phyloP scores from a whole-genome alignment of 2,329 filamentous ascomycete species.

The Aspergillaceae sp. region DNA sequence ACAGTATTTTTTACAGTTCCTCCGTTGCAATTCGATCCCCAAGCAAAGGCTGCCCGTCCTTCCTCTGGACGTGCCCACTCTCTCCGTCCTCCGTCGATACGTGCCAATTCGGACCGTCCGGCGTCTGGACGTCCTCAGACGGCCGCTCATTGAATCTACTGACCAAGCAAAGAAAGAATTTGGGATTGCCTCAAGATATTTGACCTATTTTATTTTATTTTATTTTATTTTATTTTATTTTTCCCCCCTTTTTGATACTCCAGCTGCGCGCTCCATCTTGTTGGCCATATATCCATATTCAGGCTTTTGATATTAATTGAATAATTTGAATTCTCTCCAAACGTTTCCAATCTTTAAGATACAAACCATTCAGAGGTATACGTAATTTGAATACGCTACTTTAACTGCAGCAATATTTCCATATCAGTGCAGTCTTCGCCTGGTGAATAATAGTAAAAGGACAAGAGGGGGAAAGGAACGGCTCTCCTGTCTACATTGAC shows the following conservation, averaged over 20 bases:
- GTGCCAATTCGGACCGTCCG: constrained; percentile 8
- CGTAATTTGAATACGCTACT: not conserved
- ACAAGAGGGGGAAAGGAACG: too few species aligned
- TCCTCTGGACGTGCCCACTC: constrained; percentile 5
- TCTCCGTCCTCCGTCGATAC: constrained; percentile 6
- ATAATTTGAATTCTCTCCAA: not conserved
- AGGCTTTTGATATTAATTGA: not conserved
- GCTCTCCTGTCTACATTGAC: too few species aligned
- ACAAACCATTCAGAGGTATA: not conserved
- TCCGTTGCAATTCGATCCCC: constrained; percentile 8
- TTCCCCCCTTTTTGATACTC: not conserved
- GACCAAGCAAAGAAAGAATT: not conserved
- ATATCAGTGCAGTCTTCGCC: too few species aligned
- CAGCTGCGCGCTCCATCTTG: not conserved
- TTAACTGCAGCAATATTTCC: too few species aligned
- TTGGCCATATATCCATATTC: not conserved
- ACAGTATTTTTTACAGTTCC: constrained; percentile 10
- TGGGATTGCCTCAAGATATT: not conserved
- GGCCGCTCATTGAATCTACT: not conserved
- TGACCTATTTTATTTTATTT: not conserved
- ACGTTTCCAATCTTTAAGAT: not conserved
- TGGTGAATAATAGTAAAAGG: too few species aligned
- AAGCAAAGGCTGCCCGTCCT: constrained; percentile 6
- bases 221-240: not conserved
- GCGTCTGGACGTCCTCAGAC: constrained; percentile 3